A percentile compares a stretch with the other conserved stretches of the same genome.
phyloP scores from a whole-genome alignment of 2,329 filamentous ascomycete genomes.

The Sordariomycetes sp. region DNA sequence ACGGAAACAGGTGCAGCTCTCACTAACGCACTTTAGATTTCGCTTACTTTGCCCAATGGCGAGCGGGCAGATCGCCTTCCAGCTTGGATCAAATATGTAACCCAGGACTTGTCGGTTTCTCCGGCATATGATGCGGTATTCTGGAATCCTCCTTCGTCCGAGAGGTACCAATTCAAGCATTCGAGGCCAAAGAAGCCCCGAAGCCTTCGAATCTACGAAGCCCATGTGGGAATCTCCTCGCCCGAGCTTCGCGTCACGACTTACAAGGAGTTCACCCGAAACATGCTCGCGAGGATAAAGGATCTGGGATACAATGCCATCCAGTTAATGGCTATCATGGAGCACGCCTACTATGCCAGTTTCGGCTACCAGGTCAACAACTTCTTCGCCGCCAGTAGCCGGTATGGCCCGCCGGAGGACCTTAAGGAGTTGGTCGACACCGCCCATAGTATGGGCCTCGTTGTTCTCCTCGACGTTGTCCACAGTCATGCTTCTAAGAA shows the following conservation, averaged over 20 bases:
- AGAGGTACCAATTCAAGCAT: constrained; percentile 79
- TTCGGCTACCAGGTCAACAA: constrained; percentile 99
- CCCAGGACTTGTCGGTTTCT: constrained; percentile 80
- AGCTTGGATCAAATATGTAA: constrained; percentile 95
- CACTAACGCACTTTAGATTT: constrained; percentile 43
- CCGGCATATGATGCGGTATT: constrained; percentile 91
- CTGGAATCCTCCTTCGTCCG: constrained; percentile 76
- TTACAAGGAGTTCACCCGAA: constrained; percentile 93
- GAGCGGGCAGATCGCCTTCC: constrained; percentile 80
- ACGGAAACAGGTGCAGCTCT: neutral
- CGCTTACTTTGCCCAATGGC: constrained; percentile 65
- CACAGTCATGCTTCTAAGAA: constrained; percentile 99
- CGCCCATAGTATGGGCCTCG: constrained; percentile 80
- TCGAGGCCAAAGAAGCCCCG: constrained; percentile 66
- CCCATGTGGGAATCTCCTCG: constrained; percentile 95
- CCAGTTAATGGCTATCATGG: constrained; percentile 98
- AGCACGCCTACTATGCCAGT: constrained; percentile 97
- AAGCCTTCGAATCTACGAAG: constrained; percentile 90
- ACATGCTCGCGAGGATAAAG: constrained; percentile 84
- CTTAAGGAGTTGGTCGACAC: constrained; percentile 94
- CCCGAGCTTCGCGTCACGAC: constrained; percentile 80
- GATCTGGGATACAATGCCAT: constrained; percentile 91
- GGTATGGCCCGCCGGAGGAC: constrained; percentile 87
- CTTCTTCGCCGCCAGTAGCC: constrained; percentile 94
- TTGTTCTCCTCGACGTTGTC: constrained; percentile 86